Percentiles rank a stretch among this genome's conserved stretches.
These are phyloP conservation scores for Axilococcus clingmanii DNA, from an alignment of 139 green algal genomes.

Conservation along the genomic window DNA sequence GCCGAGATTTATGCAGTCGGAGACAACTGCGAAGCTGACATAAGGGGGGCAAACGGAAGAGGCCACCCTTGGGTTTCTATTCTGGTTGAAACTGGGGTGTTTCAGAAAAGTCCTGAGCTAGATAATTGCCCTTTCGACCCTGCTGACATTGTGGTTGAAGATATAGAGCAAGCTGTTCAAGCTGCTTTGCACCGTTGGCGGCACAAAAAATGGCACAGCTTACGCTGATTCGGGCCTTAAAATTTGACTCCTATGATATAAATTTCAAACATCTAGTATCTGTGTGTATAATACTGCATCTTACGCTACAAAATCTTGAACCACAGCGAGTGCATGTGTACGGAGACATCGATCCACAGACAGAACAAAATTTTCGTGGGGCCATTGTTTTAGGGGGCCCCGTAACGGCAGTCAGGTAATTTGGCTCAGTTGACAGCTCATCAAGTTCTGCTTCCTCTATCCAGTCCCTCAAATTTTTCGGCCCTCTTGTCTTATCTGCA, in stretches of 20 bases:
- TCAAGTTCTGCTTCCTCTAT: slow-evolving; percentile 58
- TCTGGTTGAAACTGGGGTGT: slow-evolving; percentile 74
- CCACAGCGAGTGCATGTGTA: slow-evolving; percentile 78
- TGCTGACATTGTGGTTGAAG: slow-evolving; percentile 50
- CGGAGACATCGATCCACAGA: slow-evolving; percentile 25
- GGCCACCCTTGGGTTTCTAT: slow-evolving; percentile 61
- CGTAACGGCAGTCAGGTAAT: slow-evolving; percentile 52
- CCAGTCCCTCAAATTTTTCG: slow-evolving; percentile 46
- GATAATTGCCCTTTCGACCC: slow-evolving; percentile 41
- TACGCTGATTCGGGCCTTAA: slow-evolving; percentile 36
- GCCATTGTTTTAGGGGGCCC: slow-evolving; percentile 26
- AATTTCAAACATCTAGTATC: slow-evolving; percentile 85
- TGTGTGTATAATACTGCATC: slow-evolving; percentile 57
- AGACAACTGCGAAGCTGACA: slow-evolving; percentile 71
- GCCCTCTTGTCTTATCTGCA: slow-evolving; percentile 21
- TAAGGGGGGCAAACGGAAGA: slow-evolving; percentile 51
- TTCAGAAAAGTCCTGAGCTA: slow-evolving; percentile 20
- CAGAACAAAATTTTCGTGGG: slow-evolving; percentile 58
- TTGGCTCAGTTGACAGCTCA: slow-evolving; percentile 30
- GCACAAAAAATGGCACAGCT: slow-evolving; percentile 40
- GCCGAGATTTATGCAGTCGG: slow-evolving; percentile 60
- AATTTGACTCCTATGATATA: slow-evolving; percentile 15
- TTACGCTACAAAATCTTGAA: slow-evolving; percentile 54
- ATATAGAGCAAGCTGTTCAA: slow-evolving; percentile 54
- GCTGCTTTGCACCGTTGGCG: slow-evolving; percentile 48